Evolutionary conservation across 208 protist species (phyloP).

Genomic region (Chromosphaera perkinsii): DNA sequence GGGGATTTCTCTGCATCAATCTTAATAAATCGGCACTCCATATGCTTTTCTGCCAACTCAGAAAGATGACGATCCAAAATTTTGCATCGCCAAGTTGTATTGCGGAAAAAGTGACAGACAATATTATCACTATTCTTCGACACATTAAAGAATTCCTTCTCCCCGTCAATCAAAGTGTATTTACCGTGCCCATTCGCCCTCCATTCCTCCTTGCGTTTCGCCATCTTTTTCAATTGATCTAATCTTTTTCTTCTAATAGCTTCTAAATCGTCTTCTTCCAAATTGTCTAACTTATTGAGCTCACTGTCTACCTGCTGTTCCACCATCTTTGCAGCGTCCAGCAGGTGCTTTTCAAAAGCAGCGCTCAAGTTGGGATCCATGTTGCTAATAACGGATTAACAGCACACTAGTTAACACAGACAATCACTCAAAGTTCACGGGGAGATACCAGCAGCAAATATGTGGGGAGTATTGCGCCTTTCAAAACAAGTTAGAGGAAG

Average conservation of each 20-base stretch:
- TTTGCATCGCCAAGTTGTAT: background rate
- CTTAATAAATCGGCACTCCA: slow-evolving; percentile 13
- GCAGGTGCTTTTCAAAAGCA: too few species aligned
- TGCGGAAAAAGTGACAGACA: slow-evolving; percentile 3
- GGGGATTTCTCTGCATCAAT: slow-evolving; percentile 11
- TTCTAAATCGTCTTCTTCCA: slow-evolving; percentile 11
- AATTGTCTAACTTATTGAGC: slow-evolving; percentile 6
- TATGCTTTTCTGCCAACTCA: slow-evolving; percentile 10
- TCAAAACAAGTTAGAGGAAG: too few species aligned
- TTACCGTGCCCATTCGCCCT: too few species aligned
- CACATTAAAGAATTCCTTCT: slow-evolving; percentile 10
- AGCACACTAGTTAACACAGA: too few species aligned
- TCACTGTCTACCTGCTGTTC: too few species aligned
- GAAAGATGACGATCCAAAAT: background rate
- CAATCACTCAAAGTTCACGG: too few species aligned
- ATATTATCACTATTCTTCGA: slow-evolving; percentile 8
- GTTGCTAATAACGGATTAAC: too few species aligned
- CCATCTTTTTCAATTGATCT: background rate
- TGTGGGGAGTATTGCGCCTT: too few species aligned
- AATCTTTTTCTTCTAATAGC: background rate
- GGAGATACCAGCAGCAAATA: too few species aligned
- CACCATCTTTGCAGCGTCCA: too few species aligned
- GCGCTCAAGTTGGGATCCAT: too few species aligned
- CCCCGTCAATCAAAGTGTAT: background rate
- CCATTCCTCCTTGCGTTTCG: background rate